These are phyloP conservation scores for Leucosporidium yakuticum DNA, from an alignment of 768 basidiomycete genomes.

Conservation along the genomic window DNA sequence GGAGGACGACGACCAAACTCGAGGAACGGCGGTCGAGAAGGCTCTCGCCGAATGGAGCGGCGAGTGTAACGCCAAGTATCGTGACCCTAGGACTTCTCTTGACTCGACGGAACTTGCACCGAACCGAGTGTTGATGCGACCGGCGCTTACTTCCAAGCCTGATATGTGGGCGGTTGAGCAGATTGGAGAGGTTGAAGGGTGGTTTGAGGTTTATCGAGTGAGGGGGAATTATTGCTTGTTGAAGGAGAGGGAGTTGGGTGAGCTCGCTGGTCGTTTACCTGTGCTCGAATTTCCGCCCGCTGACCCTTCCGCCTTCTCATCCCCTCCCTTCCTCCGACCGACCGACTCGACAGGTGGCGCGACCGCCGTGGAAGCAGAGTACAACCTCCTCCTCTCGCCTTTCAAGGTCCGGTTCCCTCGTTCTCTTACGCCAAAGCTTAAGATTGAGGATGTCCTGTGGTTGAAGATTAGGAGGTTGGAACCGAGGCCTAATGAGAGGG, in stretches of 20 bases:
- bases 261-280: not conserved
- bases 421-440: not conserved
- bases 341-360: no score
- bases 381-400: not conserved
- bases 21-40: no score
- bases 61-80: no score
- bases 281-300: no score
- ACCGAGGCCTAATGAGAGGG: no score
- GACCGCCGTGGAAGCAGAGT: not conserved
- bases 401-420: not conserved
- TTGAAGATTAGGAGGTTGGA: not conserved
- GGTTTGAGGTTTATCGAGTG: not conserved
- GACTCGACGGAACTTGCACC: no score
- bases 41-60: no score
- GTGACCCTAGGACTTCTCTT: no score
- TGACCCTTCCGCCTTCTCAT: no score
- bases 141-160: no score
- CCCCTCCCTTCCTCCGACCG: no score
- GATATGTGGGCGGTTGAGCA: not conserved
- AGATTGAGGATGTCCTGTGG: not conserved
- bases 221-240: not conserved
- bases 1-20: not conserved
- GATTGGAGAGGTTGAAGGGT: not conserved
- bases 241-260: constrained; percentile 1
- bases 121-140: no score